Base-by-base conservation (phyloP, 2,329 filamentous ascomycete species). In the Xylogone sp. region DNA sequence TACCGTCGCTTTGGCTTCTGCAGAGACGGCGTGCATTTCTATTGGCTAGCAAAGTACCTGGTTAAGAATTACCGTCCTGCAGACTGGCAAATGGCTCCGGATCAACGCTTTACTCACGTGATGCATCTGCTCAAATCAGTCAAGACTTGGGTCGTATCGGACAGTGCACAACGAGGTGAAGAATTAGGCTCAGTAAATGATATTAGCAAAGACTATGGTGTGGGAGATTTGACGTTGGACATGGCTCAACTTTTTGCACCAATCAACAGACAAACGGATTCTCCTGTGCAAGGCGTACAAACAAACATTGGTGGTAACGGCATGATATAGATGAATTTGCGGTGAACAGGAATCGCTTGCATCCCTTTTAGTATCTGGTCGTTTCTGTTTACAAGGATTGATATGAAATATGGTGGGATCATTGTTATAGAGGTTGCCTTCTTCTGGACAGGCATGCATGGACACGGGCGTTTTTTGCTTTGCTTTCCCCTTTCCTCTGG, bases 161-260 rank as follows among this genome's bases (percentile, higher is more conserved):
- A 88, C 60, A 82, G 80, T n/a, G 77, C 77, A 39, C 76, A 78
- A 45, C 77, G 83, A 58, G 86, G 85, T 21, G 82, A 87, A 60
- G 83, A 87, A 58, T 71, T 86, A 52, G 86, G 86, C 56, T 86
- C 83, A 27, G 77, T 89, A 22, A 82, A 79, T 57, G 80, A 85
- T 50, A 86, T 89, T 56, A 82, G 87, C 62, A 80, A 84, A 56
- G 76, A 80, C 52, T 89, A 84, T 63, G 85, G 82, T 6, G 71
- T 81, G 42, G 73, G 74, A 57, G 78, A 86, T 64, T 73, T 87
- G 59, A 87, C 82, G 7, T 73, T 89, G 54, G 81, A 89, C 68
- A 87, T 89, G 84, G 82, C 82, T 62, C 75, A 83, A 60, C 74
- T 90, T 47, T 89, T 90, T 67, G 82, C 77, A 62, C 84, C 85